Conservation (phyloP, 305 asterid species). For the Solanum hybrid region DNA sequence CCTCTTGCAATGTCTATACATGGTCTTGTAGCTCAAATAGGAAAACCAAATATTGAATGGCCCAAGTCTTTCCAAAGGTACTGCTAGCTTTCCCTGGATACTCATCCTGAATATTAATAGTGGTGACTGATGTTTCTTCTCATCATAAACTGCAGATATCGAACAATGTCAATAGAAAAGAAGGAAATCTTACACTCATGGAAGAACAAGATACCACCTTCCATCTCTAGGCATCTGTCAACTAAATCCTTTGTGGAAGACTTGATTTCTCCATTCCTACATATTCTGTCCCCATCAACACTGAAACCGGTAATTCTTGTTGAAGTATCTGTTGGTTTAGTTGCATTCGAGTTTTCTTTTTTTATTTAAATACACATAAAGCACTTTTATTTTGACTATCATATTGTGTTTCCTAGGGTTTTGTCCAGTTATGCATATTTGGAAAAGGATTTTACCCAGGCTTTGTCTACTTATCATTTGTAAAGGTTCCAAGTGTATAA, state of each 20-base stretch:
- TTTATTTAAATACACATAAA: neutral
- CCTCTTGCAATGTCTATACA: constrained; percentile 65
- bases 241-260: constrained; percentile 74
- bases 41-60: constrained; percentile 78
- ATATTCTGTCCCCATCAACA: constrained; percentile 80
- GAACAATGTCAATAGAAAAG: constrained; percentile 62
- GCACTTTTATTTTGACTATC: neutral
- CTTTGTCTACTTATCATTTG: neutral
- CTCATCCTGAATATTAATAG: constrained; percentile 5
- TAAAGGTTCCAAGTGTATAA: neutral
- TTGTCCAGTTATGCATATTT: neutral
- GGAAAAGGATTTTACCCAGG: constrained; percentile 1
- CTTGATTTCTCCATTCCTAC: constrained; percentile 64
- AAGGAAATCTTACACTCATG: constrained; percentile 65
- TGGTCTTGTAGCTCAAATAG: constrained; percentile 68
- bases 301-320: constrained; percentile 68
- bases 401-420: neutral
- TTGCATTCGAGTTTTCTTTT: neutral
- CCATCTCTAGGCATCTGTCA: constrained; percentile 85
- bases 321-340: neutral
- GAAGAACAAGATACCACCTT: constrained; percentile 64
- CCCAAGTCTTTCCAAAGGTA: constrained; percentile 94
- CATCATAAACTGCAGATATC: constrained; percentile 36
- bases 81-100: neutral
- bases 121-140: constrained; percentile 1